These are phyloP conservation scores for Umbelopsis ramanniana DNA, from an alignment of 192 early-diverging fungal species.

Conservation along the genomic window DNA sequence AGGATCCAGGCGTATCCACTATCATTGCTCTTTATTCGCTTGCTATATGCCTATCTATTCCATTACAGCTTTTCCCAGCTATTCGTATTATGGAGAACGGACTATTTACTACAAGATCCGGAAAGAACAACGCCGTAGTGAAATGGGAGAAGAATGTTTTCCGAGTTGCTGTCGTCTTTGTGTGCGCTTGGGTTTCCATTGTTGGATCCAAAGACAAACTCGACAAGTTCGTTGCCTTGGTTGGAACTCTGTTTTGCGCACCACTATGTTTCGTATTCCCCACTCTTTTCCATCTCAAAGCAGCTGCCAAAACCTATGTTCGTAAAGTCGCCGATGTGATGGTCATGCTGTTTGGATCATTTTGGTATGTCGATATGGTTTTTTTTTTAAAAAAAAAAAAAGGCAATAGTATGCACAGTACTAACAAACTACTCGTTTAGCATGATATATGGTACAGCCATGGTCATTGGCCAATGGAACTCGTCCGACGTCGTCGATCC, in stretches of 20 bases:
- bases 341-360: slow-evolving; percentile 66
- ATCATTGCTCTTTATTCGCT: slow-evolving; percentile 74
- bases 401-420: background rate
- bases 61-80: slow-evolving; percentile 72
- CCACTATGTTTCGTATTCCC: slow-evolving; percentile 79
- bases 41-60: slow-evolving; percentile 78
- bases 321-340: slow-evolving; percentile 49
- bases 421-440: slow-evolving; percentile 12
- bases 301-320: slow-evolving; percentile 38
- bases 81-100: slow-evolving; percentile 72
- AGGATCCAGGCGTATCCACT: slow-evolving; percentile 51
- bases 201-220: slow-evolving; percentile 61
- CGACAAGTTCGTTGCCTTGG: slow-evolving; percentile 73
- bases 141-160: slow-evolving; percentile 82
- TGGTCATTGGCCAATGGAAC: slow-evolving; percentile 30
- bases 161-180: slow-evolving; percentile 57
- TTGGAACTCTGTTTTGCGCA: slow-evolving; percentile 67
- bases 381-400: background rate
- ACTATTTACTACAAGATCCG: slow-evolving; percentile 55
- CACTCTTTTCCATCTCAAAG: slow-evolving; percentile 71
- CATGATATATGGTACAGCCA: slow-evolving; percentile 25
- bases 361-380: slow-evolving; percentile 37
- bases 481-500: slow-evolving; percentile 27
- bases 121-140: slow-evolving; percentile 57
- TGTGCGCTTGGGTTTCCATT: slow-evolving; percentile 64